phyloP scores from a whole-genome alignment of 495 filamentous ascomycete species.

The Durotheca rogersii region DNA sequence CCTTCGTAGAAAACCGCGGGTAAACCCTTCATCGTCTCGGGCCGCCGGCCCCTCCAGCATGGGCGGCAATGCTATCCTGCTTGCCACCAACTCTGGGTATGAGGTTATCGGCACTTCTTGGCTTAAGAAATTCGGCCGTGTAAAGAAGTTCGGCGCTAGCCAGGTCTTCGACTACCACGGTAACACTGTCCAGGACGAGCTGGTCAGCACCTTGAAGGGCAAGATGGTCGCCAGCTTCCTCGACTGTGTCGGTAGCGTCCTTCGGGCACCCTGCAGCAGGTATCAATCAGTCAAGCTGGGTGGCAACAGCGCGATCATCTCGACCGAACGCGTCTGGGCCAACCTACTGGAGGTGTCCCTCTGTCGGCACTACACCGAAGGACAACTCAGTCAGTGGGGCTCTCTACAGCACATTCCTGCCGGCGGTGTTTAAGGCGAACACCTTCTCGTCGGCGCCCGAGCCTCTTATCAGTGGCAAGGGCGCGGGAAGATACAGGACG shows the following conservation, averaged over 20 bases:
- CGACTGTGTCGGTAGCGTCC: conserved; percentile 18
- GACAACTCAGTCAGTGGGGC: conserved; percentile 39
- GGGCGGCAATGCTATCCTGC: conserved; percentile 62
- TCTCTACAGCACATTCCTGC: conserved; percentile 28
- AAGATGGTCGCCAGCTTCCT: conserved; percentile 25
- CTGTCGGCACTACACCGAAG: conserved; percentile 17
- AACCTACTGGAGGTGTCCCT: conserved; percentile 20
- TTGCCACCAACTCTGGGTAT: conserved; percentile 58
- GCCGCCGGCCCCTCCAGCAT: conserved; percentile 61
- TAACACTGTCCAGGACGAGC: conserved; percentile 32
- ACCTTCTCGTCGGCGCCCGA: conserved; percentile 21
- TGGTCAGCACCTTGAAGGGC: conserved; percentile 35
- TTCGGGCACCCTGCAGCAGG: conserved; percentile 23
- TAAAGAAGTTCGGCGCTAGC: conserved; percentile 55
- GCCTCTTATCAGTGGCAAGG: conserved; percentile 17
- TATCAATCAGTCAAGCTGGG: conserved; percentile 6
- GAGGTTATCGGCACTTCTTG: conserved; percentile 59
- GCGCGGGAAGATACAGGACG: conserved; percentile 27
- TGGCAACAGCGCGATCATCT: conserved; percentile 24
- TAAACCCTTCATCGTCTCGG: conserved; percentile 58
- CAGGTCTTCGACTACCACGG: conserved; percentile 60
- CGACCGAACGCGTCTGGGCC: conserved; percentile 24
- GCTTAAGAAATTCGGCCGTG: conserved; percentile 54
- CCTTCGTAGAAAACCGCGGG: conserved; percentile 33
- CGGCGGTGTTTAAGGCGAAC: conserved; percentile 13